These are phyloP conservation scores for Gossypium rotundifolium DNA, from an alignment of 345 rosid genomes.

Conservation along the genomic window DNA sequence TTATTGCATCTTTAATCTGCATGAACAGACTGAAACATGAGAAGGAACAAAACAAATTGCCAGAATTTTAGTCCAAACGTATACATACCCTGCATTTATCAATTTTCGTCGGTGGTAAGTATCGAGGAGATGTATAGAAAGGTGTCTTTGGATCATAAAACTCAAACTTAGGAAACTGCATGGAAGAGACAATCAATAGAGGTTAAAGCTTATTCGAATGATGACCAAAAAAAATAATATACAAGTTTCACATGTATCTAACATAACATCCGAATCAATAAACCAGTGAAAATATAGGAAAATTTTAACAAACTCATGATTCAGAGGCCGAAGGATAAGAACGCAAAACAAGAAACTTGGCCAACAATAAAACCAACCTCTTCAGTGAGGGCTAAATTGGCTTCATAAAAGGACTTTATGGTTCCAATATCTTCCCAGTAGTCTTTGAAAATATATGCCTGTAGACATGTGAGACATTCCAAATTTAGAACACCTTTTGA, in stretches of 20 bases:
- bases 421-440: constrained; percentile 99
- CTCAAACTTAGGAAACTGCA: constrained; percentile 73
- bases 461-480: constrained; percentile 12
- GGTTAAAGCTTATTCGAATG: background rate
- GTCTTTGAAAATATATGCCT: constrained; percentile 81
- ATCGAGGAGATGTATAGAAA: constrained; percentile 87
- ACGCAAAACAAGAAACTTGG: background rate
- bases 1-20: constrained; percentile 75
- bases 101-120: constrained; percentile 80
- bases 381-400: constrained; percentile 84
- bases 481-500: background rate
- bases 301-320: background rate
- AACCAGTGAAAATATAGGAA: background rate
- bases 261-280: background rate
- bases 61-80: background rate
- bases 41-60: constrained; percentile 10
- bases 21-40: constrained; percentile 11
- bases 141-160: constrained; percentile 88
- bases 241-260: background rate
- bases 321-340: background rate
- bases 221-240: background rate
- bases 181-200: background rate
- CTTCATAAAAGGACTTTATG: constrained; percentile 79
- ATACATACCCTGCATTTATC: constrained; percentile 66
- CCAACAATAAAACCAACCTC: constrained; percentile 45